Evolutionary conservation across 2,329 filamentous ascomycete species (phyloP), one percentile per base, ranked within the genome.

Genomic region (Fusarium sp.): DNA sequence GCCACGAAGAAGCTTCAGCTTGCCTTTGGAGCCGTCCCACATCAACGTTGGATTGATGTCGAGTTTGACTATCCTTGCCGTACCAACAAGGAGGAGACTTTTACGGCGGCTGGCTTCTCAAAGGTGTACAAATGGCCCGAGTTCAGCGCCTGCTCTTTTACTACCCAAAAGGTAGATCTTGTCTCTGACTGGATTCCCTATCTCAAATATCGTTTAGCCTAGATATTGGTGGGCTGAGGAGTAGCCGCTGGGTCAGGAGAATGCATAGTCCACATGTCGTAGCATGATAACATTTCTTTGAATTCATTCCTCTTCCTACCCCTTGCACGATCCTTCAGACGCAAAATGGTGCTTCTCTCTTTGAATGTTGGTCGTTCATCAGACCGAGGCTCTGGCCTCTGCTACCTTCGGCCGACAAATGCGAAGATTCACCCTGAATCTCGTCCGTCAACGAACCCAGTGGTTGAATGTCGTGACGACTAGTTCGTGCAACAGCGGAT

Each of bases 61-160:
- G 58, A 72, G 16, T 75, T 75, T 24, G 68, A 72, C 14, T 75
- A 75, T 18, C 72, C 72, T 5, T 75, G 72, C 45, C 54, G 59
- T 29, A 64, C 64, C 11, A 43, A 60, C 11, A 67, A 50, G 6
- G 65, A 63, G 16, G 27, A 75, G 29, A 70, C 72, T 1, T 75
- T 67, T 31, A 73, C 68, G 0, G 65, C 65, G 10, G 63, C 37
- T 4, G 62, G 48, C 1, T 75, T 64, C 18, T 69, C 65, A 2
- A 33, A 75, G 35, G 63, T 62, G 5, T 48, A 59, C 9, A 72
- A 62, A 2, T 75, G 69, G 69, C 69, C 68, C 2, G 72, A 61
- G 5, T 75, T 72, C 5, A 72, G 43, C 14, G 57, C 61, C 4
- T 75, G 72, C 7, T 50, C 45, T 8, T 75, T 70, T 39, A 68